These are phyloP conservation scores for Colletotrichum somersetense DNA, from an alignment of 2,329 filamentous ascomycete genomes.

Conservation along the genomic window DNA sequence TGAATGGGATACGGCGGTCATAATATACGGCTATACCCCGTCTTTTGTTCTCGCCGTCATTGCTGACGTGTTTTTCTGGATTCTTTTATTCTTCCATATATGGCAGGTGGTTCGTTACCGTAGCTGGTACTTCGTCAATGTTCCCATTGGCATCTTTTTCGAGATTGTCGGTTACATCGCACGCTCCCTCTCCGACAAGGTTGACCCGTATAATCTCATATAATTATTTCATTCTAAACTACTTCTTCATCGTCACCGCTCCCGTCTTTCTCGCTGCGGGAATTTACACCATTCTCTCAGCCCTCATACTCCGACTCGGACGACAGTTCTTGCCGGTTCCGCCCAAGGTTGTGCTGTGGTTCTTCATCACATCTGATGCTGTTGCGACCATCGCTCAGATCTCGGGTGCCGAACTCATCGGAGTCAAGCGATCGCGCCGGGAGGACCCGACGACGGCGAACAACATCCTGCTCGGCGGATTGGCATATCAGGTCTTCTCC, in stretches of 20 bases:
- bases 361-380: conserved; percentile 67
- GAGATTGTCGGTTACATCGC: conserved; percentile 65
- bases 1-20: conserved; percentile 60
- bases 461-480: conserved; percentile 66
- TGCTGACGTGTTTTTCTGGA: conserved; percentile 58
- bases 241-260: conserved; percentile 72
- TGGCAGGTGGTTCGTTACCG: conserved; percentile 52
- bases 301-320: conserved; percentile 61
- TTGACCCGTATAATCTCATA: conserved; percentile 65
- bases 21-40: conserved; percentile 65
- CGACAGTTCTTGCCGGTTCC: conserved; percentile 58
- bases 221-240: conserved; percentile 71
- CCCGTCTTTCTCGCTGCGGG: conserved; percentile 69
- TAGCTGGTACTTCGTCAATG: conserved; percentile 61
- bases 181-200: conserved; percentile 60
- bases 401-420: conserved; percentile 66
- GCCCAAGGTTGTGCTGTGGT: conserved; percentile 62
- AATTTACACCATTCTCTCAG: conserved; percentile 67
- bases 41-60: conserved; percentile 59
- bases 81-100: conserved; percentile 55
- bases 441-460: conserved; percentile 65
- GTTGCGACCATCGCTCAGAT: conserved; percentile 67
- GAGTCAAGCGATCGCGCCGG: conserved; percentile 60
- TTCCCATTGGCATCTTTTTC: conserved; percentile 59
- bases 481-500: conserved; percentile 66